These are phyloP conservation scores for Rubia peregrina DNA, from an alignment of 305 asterid species.

Conservation along the genomic window DNA sequence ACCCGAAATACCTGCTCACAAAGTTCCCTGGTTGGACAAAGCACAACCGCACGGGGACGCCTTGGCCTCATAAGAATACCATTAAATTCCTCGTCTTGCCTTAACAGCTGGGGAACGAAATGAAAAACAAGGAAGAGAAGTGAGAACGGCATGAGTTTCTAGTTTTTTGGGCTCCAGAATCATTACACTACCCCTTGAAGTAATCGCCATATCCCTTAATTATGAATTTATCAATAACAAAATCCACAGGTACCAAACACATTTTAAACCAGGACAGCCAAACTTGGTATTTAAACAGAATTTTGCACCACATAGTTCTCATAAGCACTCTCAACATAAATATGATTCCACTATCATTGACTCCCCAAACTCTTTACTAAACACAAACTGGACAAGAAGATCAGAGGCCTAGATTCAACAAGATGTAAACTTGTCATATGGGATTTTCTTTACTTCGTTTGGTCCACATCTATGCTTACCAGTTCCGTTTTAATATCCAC, in stretches of 20 bases:
- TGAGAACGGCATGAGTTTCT: slow-evolving; percentile 2
- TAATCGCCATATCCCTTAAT: not conserved
- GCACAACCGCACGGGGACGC: slow-evolving; percentile 90
- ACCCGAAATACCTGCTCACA: slow-evolving; percentile 98
- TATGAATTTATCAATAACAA: not conserved
- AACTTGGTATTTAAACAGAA: not conserved
- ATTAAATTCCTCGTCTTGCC: slow-evolving; percentile 70
- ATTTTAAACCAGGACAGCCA: not conserved
- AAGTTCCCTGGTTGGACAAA: slow-evolving; percentile 98
- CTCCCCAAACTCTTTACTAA: not conserved
- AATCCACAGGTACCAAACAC: not conserved
- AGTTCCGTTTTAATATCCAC: not conserved
- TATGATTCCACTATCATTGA: not conserved
- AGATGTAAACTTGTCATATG: not conserved
- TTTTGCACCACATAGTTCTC: not conserved
- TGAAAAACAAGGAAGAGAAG: slow-evolving; percentile 10
- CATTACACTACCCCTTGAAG: not conserved
- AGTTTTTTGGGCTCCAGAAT: not conserved
- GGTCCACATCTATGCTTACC: not conserved
- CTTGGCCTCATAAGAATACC: slow-evolving; percentile 91
- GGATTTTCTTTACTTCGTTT: not conserved
- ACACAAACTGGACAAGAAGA: not conserved
- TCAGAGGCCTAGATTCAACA: not conserved
- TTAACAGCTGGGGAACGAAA: slow-evolving; percentile 44
- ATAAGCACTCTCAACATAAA: not conserved